These are phyloP conservation scores for Melastoma malabathricum DNA, from an alignment of 345 rosid species.

Conservation along the genomic window DNA sequence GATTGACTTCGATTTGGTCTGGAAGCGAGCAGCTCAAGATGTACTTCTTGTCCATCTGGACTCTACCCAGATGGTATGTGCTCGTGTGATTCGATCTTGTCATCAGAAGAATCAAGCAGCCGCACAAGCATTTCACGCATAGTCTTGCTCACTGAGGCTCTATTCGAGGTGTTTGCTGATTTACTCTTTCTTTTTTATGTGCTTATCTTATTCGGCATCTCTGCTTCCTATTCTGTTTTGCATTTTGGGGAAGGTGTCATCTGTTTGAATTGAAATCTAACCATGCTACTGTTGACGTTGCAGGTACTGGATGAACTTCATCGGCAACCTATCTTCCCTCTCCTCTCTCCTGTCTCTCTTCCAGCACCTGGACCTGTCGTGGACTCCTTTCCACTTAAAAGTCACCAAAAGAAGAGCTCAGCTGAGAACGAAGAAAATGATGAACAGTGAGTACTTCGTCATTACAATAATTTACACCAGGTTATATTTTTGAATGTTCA, in stretches of 20 bases:
- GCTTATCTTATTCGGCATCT: background rate
- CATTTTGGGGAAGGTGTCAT: too few relatives aligned
- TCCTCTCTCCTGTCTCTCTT: conserved; percentile 33
- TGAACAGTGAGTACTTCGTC: conserved; percentile 39
- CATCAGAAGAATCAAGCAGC: conserved; percentile 33
- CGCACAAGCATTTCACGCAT: conserved; percentile 58
- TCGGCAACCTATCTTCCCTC: conserved; percentile 41
- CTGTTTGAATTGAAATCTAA: too few relatives aligned
- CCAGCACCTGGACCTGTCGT: conserved; percentile 65
- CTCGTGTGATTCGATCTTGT: conserved; percentile 38
- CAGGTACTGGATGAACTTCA: conserved; percentile 76
- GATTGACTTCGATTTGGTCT: conserved; percentile 42
- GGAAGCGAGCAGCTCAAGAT: conserved; percentile 25
- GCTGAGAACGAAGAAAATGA: conserved; percentile 16
- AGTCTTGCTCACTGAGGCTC: conserved; percentile 72
- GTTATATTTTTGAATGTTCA: too few relatives aligned
- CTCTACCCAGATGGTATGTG: conserved; percentile 50
- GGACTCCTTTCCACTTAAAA: conserved; percentile 51
- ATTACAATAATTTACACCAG: background rate
- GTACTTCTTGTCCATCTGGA: conserved; percentile 43
- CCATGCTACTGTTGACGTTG: background rate
- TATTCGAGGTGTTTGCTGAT: conserved; percentile 46
- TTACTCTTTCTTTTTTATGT: background rate
- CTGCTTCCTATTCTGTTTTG: background rate
- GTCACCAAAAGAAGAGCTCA: conserved; percentile 27